These are phyloP conservation scores for Plectosphaerella cucumerina DNA, from an alignment of 2,329 filamentous ascomycete genomes.

Conservation along the genomic window DNA sequence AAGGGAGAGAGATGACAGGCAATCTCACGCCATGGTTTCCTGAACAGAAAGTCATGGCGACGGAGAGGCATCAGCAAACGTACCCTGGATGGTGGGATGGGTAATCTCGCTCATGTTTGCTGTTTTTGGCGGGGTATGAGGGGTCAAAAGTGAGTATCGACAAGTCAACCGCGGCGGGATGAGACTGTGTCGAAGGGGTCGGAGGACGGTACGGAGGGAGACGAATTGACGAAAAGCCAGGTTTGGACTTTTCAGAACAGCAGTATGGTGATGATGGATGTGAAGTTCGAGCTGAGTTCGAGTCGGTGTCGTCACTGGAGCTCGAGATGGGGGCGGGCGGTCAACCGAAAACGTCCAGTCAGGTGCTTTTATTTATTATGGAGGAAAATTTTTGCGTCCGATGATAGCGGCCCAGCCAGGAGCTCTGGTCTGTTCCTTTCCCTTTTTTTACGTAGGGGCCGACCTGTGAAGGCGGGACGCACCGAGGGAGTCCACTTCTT, in stretches of 20 bases:
- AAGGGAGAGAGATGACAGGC: too few relatives aligned
- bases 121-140: neutral
- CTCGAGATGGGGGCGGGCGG: neutral
- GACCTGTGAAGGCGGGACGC: slow-evolving; percentile 1
- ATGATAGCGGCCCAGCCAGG: neutral
- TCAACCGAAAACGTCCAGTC: neutral
- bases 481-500: neutral
- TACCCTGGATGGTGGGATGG: slow-evolving; percentile 57
- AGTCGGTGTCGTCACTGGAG: slow-evolving; percentile 1
- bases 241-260: neutral
- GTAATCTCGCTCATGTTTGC: slow-evolving; percentile 49
- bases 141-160: neutral
- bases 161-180: neutral
- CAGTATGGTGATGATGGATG: too few relatives aligned
- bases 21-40: too few relatives aligned
- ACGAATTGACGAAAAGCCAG: neutral
- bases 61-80: slow-evolving; percentile 24
- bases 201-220: neutral
- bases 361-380: slow-evolving; percentile 1
- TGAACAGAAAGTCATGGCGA: too few relatives aligned
- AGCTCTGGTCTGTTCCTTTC: neutral
- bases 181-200: neutral
- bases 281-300: neutral
- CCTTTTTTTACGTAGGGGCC: neutral
- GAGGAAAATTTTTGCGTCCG: slow-evolving; percentile 4